Percentiles rank a stretch among this genome's conserved stretches.
Evolutionary conservation across 2,329 filamentous ascomycete genomes (phyloP).

Genomic region (Blastomyces silverae): DNA sequence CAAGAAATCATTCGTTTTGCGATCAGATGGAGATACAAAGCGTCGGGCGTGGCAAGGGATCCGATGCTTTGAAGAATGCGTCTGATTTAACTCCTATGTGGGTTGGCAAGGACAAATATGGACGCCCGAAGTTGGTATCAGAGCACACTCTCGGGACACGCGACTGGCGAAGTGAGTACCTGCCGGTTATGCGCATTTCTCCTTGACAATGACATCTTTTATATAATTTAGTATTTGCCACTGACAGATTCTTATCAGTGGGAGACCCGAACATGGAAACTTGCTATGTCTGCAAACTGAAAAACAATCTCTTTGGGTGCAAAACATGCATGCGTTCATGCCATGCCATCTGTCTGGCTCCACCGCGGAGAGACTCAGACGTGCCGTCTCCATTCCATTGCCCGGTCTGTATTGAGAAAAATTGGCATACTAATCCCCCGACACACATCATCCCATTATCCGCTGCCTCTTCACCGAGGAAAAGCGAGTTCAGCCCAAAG

Average conservation of each 20-base stretch:
- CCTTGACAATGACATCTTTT: not conserved
- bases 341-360: constrained; percentile 7
- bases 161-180: not conserved
- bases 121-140: constrained; percentile 4
- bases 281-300: constrained; percentile 9
- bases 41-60: not conserved
- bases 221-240: not conserved
- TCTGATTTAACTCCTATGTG: constrained; percentile 2
- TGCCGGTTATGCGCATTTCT: not conserved
- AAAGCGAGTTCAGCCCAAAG: not conserved
- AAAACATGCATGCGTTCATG: constrained; percentile 11
- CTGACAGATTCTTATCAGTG: not conserved
- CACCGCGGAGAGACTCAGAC: constrained; percentile 1
- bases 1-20: not conserved
- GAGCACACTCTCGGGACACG: not conserved
- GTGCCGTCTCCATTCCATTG: constrained; percentile 8
- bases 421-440: not conserved
- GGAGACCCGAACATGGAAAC: constrained; percentile 8
- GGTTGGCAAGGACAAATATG: constrained; percentile 7
- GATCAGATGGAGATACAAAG: not conserved
- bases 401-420: constrained; percentile 1
- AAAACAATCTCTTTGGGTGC: constrained; percentile 9
- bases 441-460: not conserved
- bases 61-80: not conserved
- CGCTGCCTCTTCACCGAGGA: not conserved